Conservation (phyloP, 805 yeast genomes). For the Pichia cephalocereana region DNA sequence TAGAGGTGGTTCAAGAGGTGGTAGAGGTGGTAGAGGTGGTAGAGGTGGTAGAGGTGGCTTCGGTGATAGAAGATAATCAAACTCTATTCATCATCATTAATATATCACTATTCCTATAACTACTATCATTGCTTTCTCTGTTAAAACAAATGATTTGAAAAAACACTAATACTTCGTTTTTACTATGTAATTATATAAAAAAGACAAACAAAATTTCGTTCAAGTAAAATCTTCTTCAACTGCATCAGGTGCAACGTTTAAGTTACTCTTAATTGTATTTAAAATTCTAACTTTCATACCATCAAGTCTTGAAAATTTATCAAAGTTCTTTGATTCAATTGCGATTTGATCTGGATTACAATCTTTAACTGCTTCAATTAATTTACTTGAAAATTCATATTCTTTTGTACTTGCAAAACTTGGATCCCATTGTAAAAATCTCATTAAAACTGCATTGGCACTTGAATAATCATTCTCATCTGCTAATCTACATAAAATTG, state of each 20-base stretch:
- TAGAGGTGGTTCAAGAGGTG: slow-evolving; percentile 1
- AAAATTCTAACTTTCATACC: slow-evolving; percentile 82
- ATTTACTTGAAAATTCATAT: slow-evolving; percentile 51
- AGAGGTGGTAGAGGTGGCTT: background rate
- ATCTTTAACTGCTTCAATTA: slow-evolving; percentile 65
- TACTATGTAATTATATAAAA: background rate
- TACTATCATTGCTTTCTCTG: too few species aligned
- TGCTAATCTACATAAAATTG: slow-evolving; percentile 75
- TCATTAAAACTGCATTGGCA: slow-evolving; percentile 61
- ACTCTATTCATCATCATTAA: too few species aligned
- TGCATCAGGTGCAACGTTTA: slow-evolving; percentile 23
- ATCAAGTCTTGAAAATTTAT: slow-evolving; percentile 82
- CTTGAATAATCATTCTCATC: slow-evolving; percentile 73
- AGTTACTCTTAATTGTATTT: slow-evolving; percentile 61
- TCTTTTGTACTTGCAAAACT: slow-evolving; percentile 72
- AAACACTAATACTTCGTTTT: too few species aligned
- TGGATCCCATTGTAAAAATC: slow-evolving; percentile 63
- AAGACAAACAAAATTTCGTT: background rate
- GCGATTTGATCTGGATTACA: slow-evolving; percentile 76
- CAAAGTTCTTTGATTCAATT: slow-evolving; percentile 69
- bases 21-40: background rate
- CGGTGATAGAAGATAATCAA: background rate
- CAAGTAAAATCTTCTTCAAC: slow-evolving; percentile 29
- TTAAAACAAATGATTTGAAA: too few species aligned
- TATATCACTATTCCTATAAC: too few species aligned